Percentiles rank a stretch among this genome's conserved stretches.
phyloP scores from a whole-genome alignment of 257 asterid genomes.

The Verbena officinalis region DNA sequence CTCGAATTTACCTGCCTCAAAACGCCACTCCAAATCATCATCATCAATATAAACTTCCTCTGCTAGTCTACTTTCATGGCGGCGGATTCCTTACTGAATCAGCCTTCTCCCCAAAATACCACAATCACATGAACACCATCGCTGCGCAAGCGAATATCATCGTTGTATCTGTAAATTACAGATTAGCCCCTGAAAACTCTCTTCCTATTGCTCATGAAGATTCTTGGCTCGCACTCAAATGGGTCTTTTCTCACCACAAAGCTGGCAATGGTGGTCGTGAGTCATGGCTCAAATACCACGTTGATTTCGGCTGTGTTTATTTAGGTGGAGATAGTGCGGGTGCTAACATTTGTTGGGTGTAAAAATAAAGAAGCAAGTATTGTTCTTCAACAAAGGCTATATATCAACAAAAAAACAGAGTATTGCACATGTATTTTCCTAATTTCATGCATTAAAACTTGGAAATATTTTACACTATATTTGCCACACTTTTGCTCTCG shows the following conservation, averaged over 20 bases:
- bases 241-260: no score
- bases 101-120: constrained; percentile 42
- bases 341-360: no score
- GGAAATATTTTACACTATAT: no score
- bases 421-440: no score
- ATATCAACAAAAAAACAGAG: no score
- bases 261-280: no score
- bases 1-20: constrained; percentile 48
- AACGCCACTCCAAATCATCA: constrained; percentile 10
- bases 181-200: constrained; percentile 67
- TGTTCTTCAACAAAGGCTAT: no score
- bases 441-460: no score
- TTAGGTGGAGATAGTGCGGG: constrained; percentile 78
- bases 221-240: constrained; percentile 54
- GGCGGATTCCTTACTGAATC: constrained; percentile 55
- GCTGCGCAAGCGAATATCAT: constrained; percentile 44
- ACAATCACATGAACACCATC: constrained; percentile 39
- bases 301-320: constrained; percentile 38
- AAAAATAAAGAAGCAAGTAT: no score
- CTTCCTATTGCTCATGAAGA: constrained; percentile 61
- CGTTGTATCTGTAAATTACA: constrained; percentile 57
- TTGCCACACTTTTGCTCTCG: no score
- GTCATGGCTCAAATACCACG: no score
- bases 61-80: constrained; percentile 65
- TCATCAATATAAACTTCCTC: constrained; percentile 59